Percentiles rank a stretch among this genome's conserved stretches.
Conservation (phyloP, 2,329 filamentous ascomycete genomes). For the Alternaria gansuensis region DNA sequence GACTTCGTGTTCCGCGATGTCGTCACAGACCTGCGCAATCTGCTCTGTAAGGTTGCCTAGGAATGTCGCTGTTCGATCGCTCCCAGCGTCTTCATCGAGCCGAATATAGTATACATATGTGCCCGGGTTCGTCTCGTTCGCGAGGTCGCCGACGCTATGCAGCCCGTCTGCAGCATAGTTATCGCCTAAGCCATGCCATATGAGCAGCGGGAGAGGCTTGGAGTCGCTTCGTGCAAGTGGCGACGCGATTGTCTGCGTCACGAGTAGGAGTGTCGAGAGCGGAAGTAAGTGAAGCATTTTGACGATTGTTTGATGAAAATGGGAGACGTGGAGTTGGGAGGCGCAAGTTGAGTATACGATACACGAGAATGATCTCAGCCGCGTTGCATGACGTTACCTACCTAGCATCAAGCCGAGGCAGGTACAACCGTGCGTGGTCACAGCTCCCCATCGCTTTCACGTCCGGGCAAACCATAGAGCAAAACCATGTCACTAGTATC, state of each 20-base stretch:
- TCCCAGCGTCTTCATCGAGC: slow-evolving; percentile 69
- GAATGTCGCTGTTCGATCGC: slow-evolving; percentile 85
- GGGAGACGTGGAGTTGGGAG: slow-evolving; percentile 19
- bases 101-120: slow-evolving; percentile 85
- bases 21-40: slow-evolving; percentile 77
- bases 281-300: slow-evolving; percentile 37
- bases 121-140: slow-evolving; percentile 76
- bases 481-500: not conserved
- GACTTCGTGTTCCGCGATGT: slow-evolving; percentile 77
- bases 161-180: slow-evolving; percentile 80
- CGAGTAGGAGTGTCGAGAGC: slow-evolving; percentile 35
- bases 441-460: slow-evolving; percentile 2
- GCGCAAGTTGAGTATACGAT: slow-evolving; percentile 20
- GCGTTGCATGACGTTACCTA: slow-evolving; percentile 31
- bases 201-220: slow-evolving; percentile 76
- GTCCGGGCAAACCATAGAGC: not conserved
- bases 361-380: slow-evolving; percentile 18
- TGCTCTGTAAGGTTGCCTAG: slow-evolving; percentile 88
- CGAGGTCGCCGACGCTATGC: slow-evolving; percentile 73
- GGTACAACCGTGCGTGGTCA: slow-evolving; percentile 24
- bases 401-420: slow-evolving; percentile 23
- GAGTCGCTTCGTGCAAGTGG: slow-evolving; percentile 21
- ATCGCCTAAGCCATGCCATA: slow-evolving; percentile 92
- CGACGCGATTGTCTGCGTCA: slow-evolving; percentile 27
- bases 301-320: not conserved